Percentiles rank a stretch among this genome's conserved stretches.
These are phyloP conservation scores for Vigna hirtella DNA, from an alignment of 306 rosid species.

Conservation along the genomic window DNA sequence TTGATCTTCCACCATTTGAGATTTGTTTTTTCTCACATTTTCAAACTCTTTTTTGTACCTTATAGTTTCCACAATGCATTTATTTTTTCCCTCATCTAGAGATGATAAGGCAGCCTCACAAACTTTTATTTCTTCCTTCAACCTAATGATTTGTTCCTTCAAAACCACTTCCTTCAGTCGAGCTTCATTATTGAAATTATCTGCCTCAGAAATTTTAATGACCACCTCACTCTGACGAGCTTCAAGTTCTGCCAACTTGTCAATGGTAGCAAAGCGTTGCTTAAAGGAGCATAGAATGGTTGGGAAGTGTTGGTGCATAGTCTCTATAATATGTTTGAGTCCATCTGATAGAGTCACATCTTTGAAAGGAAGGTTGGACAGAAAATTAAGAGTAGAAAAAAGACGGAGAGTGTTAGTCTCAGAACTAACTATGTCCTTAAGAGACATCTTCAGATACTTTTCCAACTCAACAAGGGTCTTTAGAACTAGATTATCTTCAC, in stretches of 20 bases:
- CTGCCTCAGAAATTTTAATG: neutral
- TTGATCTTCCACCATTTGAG: no score
- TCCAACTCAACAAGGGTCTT: neutral
- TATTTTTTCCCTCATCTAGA: neutral
- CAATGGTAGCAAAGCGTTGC: constrained; percentile 5
- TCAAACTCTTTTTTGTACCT: neutral
- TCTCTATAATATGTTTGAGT: constrained; percentile 32
- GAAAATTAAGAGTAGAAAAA: constrained; percentile 43
- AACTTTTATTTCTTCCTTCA: constrained; percentile 1
- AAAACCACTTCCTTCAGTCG: neutral
- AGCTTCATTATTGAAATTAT: constrained; percentile 12
- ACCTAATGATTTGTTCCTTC: neutral
- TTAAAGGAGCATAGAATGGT: constrained; percentile 41
- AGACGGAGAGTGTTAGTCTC: constrained; percentile 21
- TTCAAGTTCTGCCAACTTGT: neutral
- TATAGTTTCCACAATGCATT: neutral
- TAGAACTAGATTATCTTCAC: neutral
- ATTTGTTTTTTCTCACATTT: constrained; percentile 1
- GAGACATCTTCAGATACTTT: neutral
- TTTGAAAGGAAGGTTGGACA: constrained; percentile 38
- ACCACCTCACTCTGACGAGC: neutral
- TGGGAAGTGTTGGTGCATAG: constrained; percentile 35
- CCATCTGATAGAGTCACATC: constrained; percentile 25
- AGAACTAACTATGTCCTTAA: constrained; percentile 6
- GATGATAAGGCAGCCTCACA: constrained; percentile 1